Conservation (phyloP, 148 eudicot species). For the Nepenthes gracilis region DNA sequence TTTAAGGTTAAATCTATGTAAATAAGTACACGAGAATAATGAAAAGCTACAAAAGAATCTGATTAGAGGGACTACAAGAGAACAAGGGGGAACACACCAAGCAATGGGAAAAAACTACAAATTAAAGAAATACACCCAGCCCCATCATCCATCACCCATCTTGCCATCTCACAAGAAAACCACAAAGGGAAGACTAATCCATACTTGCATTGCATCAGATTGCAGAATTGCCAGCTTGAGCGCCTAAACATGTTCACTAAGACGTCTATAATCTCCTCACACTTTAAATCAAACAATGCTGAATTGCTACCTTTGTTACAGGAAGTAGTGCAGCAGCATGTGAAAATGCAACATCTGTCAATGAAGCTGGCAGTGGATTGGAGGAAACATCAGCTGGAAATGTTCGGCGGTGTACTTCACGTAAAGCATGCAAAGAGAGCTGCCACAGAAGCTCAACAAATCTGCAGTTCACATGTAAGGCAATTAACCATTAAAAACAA, state of each 20-base stretch:
- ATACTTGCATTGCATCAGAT: too few relatives aligned
- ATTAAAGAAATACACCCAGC: too few relatives aligned
- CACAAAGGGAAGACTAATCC: too few relatives aligned
- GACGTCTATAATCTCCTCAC: not conserved
- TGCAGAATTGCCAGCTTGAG: too few relatives aligned
- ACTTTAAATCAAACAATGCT: not conserved
- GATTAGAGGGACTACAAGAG: too few relatives aligned
- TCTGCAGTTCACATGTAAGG: conserved; percentile 31
- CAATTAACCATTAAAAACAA: too few relatives aligned
- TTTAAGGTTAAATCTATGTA: not conserved
- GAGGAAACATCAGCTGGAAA: conserved; percentile 89
- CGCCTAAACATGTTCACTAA: not conserved
- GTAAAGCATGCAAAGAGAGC: conserved; percentile 95
- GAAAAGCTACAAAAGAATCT: too few relatives aligned
- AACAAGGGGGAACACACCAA: too few relatives aligned
- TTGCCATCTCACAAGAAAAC: too few relatives aligned
- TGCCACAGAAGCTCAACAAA: conserved; percentile 98
- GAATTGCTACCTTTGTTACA: conserved; percentile 63
- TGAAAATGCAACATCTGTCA: conserved; percentile 96
- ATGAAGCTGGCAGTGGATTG: conserved; percentile 85
- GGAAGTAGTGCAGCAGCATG: conserved; percentile 99
- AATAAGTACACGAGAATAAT: too few relatives aligned
- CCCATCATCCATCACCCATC: too few relatives aligned
- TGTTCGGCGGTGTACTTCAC: conserved; percentile 92
- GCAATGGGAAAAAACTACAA: too few relatives aligned